These are phyloP conservation scores for Bimuria novae-zelandiae DNA, from an alignment of 2,329 filamentous ascomycete species.

Conservation along the genomic window DNA sequence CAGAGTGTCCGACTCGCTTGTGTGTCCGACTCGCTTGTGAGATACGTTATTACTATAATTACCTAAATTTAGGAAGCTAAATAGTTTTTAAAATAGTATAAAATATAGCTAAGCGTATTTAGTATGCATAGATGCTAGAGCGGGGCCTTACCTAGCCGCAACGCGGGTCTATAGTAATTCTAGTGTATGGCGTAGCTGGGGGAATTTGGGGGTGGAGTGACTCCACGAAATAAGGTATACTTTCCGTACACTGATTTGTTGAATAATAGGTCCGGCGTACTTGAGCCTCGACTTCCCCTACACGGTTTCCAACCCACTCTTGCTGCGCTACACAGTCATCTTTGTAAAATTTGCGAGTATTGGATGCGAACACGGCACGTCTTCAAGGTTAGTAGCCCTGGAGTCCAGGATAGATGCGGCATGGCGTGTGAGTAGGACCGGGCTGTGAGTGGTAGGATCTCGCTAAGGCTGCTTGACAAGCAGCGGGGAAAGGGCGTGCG, in stretches of 20 bases:
- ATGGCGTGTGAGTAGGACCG: background rate
- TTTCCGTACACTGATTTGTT: constrained; percentile 16
- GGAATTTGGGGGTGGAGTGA: constrained; percentile 16
- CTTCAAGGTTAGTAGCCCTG: background rate
- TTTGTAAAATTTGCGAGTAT: background rate
- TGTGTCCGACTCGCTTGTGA: no score
- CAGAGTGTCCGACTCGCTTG: no score
- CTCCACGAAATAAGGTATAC: constrained; percentile 29
- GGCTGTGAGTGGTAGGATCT: background rate
- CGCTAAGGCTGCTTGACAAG: constrained; percentile 1
- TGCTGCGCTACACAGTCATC: background rate
- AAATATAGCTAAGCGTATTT: no score
- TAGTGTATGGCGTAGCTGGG: constrained; percentile 27
- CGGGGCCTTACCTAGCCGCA: no score
- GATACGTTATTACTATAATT: no score
- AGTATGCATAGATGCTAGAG: no score
- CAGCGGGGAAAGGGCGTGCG: constrained; percentile 10
- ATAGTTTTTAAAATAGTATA: no score
- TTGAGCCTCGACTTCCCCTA: constrained; percentile 15
- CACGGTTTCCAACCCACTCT: background rate
- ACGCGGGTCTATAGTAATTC: no score
- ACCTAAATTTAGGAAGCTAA: no score
- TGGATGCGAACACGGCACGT: background rate
- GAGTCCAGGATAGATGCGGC: background rate
- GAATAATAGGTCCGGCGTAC: constrained; percentile 1